Conservation (phyloP, 495 filamentous ascomycete species). For the Parathielavia hyrcaniae region DNA sequence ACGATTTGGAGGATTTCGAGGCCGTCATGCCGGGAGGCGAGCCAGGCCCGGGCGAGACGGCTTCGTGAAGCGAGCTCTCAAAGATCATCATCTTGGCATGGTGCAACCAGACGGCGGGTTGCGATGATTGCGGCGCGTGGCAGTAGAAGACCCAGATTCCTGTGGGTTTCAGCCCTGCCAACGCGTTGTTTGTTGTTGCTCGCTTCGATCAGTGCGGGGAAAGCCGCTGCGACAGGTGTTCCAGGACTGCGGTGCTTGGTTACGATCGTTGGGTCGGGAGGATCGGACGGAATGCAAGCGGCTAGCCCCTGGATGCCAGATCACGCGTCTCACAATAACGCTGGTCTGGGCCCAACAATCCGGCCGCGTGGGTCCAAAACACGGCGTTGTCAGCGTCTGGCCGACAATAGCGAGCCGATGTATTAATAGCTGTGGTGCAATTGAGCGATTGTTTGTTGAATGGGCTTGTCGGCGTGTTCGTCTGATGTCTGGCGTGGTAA, state of each 20-base stretch:
- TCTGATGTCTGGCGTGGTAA: neutral
- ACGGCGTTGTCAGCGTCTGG: neutral
- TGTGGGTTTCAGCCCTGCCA: neutral
- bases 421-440: conserved; percentile 4
- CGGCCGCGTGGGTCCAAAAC: neutral
- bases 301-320: conserved; percentile 25
- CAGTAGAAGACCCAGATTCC: conserved; percentile 8
- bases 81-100: conserved; percentile 53
- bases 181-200: conserved; percentile 11
- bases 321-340: conserved; percentile 28
- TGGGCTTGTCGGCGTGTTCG: neutral
- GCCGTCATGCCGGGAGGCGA: conserved; percentile 79
- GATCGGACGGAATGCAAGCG: conserved; percentile 20
- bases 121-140: neutral
- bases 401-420: neutral
- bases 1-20: conserved; percentile 85
- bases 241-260: conserved; percentile 17
- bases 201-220: conserved; percentile 2
- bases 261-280: conserved; percentile 14
- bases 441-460: conserved; percentile 3
- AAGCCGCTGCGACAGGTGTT: conserved; percentile 21
- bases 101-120: neutral
- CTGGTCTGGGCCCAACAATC: conserved; percentile 1
- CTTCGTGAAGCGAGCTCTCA: conserved; percentile 40
- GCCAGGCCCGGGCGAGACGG: conserved; percentile 52